A percentile compares a stretch with the other conserved stretches of the same genome.
Conservation (phyloP, 2,329 filamentous ascomycete species). For the Fusarium abutilonis region DNA sequence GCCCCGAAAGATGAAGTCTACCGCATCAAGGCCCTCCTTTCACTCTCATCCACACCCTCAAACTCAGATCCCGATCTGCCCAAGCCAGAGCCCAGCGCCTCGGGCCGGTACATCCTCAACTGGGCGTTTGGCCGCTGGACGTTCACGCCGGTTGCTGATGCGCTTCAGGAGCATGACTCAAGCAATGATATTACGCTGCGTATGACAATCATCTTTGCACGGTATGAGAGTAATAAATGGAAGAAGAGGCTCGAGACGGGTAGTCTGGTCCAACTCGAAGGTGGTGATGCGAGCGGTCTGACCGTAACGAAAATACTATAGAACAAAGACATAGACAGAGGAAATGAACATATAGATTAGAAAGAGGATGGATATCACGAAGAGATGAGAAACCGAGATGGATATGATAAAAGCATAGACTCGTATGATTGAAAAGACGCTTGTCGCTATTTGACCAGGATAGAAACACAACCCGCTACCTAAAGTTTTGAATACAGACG, state of each 20-base stretch:
- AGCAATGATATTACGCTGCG: constrained; percentile 67
- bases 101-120: constrained; percentile 84
- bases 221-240: constrained; percentile 80
- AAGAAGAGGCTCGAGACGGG: constrained; percentile 74
- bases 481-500: constrained; percentile 13
- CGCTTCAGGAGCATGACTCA: constrained; percentile 62
- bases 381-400: constrained; percentile 31
- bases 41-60: constrained; percentile 57
- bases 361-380: constrained; percentile 28
- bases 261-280: constrained; percentile 62
- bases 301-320: constrained; percentile 62
- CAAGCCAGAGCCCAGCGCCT: constrained; percentile 47
- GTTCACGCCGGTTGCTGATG: constrained; percentile 69
- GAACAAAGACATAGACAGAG: constrained; percentile 19
- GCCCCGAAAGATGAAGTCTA: constrained; percentile 95
- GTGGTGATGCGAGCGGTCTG: constrained; percentile 58
- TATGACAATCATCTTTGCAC: constrained; percentile 79
- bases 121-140: constrained; percentile 98
- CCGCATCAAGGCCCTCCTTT: constrained; percentile 82
- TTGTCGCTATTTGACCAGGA: constrained; percentile 28
- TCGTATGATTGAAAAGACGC: constrained; percentile 26
- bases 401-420: constrained; percentile 26
- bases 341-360: constrained; percentile 23
- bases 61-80: constrained; percentile 62
- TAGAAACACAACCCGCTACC: constrained; percentile 30